Evolutionary conservation across 2,329 filamentous ascomycete species (phyloP).

Genomic region (Sclerotinia nivalis): DNA sequence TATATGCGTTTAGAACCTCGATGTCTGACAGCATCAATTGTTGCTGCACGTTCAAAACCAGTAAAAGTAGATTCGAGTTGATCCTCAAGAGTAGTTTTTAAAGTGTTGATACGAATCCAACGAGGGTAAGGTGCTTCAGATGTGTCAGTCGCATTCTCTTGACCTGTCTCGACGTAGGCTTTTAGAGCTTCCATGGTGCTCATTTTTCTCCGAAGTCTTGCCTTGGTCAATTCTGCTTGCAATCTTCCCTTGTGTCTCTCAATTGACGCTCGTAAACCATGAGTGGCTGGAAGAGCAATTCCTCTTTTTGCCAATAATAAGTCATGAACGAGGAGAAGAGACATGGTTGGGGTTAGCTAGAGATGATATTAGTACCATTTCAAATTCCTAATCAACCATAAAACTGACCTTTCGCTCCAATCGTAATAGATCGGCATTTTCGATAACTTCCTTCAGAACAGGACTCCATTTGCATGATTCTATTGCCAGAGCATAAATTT

Average conservation of each 20-base stretch:
- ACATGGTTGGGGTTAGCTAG: constrained; percentile 77
- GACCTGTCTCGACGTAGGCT: constrained; percentile 54
- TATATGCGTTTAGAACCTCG: constrained; percentile 56
- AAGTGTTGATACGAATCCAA: constrained; percentile 85
- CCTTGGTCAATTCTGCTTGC: constrained; percentile 77
- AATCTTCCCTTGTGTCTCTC: constrained; percentile 81
- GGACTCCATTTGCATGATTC: constrained; percentile 90
- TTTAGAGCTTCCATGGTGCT: constrained; percentile 67
- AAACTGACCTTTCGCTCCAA: constrained; percentile 75
- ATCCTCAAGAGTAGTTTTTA: constrained; percentile 68
- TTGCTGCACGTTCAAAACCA: constrained; percentile 57
- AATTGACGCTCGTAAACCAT: constrained; percentile 74
- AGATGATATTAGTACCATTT: constrained; percentile 20
- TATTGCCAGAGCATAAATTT: constrained; percentile 82
- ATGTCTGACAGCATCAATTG: constrained; percentile 57
- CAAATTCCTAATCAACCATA: neutral
- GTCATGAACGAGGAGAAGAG: constrained; percentile 84
- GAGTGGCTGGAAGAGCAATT: constrained; percentile 75
- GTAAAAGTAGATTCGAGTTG: constrained; percentile 77
- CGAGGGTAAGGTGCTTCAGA: constrained; percentile 64
- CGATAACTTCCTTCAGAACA: constrained; percentile 86
- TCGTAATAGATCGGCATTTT: constrained; percentile 72
- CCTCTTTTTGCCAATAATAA: constrained; percentile 78
- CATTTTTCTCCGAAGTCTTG: constrained; percentile 70
- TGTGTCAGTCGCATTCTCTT: constrained; percentile 45